These are phyloP conservation scores for Emergomyces orientalis DNA, from an alignment of 2,329 filamentous ascomycete species.

Conservation along the genomic window DNA sequence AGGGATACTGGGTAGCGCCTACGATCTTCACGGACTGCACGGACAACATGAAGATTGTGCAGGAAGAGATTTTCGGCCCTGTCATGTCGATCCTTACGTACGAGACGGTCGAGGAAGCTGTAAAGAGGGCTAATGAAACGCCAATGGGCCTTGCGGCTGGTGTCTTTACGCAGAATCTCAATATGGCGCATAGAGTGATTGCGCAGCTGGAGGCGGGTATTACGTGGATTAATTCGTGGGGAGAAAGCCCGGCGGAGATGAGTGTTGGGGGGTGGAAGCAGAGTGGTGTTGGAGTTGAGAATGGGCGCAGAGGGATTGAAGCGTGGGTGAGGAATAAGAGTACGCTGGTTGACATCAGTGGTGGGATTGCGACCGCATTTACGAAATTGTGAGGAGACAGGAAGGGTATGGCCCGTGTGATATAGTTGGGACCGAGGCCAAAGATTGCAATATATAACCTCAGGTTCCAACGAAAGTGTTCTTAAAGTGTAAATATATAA, in stretches of 20 bases:
- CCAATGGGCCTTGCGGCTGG: conserved; percentile 72
- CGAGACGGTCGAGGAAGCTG: conserved; percentile 57
- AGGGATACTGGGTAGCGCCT: conserved; percentile 76
- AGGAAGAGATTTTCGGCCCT: conserved; percentile 81
- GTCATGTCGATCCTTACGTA: conserved; percentile 77
- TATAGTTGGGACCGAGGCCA: not conserved
- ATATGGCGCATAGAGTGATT: conserved; percentile 62
- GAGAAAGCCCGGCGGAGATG: conserved; percentile 88
- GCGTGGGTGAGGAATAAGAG: conserved; percentile 83
- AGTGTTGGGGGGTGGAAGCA: conserved; percentile 86
- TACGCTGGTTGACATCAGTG: conserved; percentile 73
- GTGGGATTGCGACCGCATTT: conserved; percentile 62
- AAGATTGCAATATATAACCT: not conserved
- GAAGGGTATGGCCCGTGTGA: not conserved
- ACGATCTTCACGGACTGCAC: conserved; percentile 81
- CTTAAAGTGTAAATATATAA: not conserved
- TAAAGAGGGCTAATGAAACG: conserved; percentile 66
- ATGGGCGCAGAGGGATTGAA: conserved; percentile 67
- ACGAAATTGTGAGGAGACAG: conserved; percentile 49
- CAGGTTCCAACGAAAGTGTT: not conserved
- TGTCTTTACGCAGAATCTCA: conserved; percentile 69
- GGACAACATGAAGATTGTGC: conserved; percentile 68
- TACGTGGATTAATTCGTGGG: conserved; percentile 90
- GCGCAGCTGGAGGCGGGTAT: conserved; percentile 69
- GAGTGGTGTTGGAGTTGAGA: conserved; percentile 81